These are phyloP conservation scores for Monosiga brevicollis DNA, from an alignment of 78 protist species.

Conservation along the genomic window DNA sequence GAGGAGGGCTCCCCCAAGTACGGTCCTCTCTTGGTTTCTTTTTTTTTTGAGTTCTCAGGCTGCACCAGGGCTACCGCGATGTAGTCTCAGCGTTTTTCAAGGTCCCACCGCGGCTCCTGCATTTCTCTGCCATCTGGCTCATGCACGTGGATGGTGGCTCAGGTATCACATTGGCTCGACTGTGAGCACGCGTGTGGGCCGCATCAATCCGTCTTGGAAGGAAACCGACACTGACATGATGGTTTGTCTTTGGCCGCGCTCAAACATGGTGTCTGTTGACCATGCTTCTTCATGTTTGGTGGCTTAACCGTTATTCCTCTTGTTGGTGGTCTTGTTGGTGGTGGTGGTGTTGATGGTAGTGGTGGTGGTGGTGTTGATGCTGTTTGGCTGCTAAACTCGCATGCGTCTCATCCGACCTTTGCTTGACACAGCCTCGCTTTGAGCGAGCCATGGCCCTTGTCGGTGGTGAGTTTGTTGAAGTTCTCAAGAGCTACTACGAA, in stretches of 20 bases:
- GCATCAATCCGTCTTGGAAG: conserved; percentile 49
- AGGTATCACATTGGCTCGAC: conserved; percentile 25
- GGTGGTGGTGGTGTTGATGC: no score
- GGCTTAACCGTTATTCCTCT: no score
- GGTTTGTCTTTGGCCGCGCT: neutral
- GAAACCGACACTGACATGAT: conserved; percentile 20
- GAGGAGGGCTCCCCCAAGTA: neutral
- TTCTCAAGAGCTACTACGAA: neutral
- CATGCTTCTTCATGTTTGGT: neutral
- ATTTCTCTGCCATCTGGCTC: no score
- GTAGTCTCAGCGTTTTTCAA: no score
- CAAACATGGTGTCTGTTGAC: neutral
- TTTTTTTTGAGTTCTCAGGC: no score
- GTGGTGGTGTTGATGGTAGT: no score
- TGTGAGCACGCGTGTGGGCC: conserved; percentile 37
- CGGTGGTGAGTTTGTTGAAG: neutral
- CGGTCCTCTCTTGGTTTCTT: no score
- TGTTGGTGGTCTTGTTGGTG: no score
- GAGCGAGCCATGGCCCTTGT: conserved; percentile 32
- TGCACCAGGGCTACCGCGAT: no score
- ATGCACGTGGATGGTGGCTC: conserved; percentile 16
- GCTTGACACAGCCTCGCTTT: conserved; percentile 17
- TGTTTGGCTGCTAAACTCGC: no score
- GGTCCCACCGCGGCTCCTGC: neutral
- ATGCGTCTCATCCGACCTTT: no score